Evolutionary conservation across 768 basidiomycete genomes (phyloP), one percentile per base, ranked within the genome.

Genomic region (Mycena albidolilacea): DNA sequence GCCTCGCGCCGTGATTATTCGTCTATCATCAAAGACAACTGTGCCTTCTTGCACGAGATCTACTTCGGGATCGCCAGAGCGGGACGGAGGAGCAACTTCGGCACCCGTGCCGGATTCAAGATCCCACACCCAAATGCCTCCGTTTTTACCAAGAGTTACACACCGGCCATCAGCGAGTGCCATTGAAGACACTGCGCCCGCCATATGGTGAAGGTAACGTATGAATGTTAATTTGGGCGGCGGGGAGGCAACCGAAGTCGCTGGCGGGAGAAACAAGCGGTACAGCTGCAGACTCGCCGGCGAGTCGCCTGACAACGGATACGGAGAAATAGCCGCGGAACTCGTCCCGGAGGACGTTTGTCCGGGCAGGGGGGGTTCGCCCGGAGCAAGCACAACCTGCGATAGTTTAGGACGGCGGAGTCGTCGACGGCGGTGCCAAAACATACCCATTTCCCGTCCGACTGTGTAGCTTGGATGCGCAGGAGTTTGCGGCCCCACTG

Each of bases 101-200:
- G 84, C 85, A 35, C 86, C 86, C 64, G 83, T 87, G 63, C 82
- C 87, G 65, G 85, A 87, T 79, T 96, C 95, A 41, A 96, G 84
- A 82, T 96, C 95, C 95, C 95, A 96, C 3, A 94, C 92, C 93
- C 93, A 95, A 54, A 96, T 87, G 76, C 89, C 89, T 50, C 93
- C 93, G 78, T 94, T 90, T 43, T 82, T 81, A 10, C 92, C 90
- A 21, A 95, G 81, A 77, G 93, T 92, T 38, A 96, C 92, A 75
- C 95, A 96, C 3, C 95, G 90, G 30, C 95, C 95, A 80, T 96
- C 95, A 38, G 95, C 90, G 44, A 96, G 85, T 17, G 92, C 88
- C 23, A 96, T 86, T 5, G 92, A 88, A 5, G 87, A 87, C 30
- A 95, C 86, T 7, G 92, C 88, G 9, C 92, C 91, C 1, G 84